Evolutionary conservation across 352 stramenopile genomes (phyloP), one percentile per base, ranked within the genome.

Genomic region (Phytopythium ostracodes): DNA sequence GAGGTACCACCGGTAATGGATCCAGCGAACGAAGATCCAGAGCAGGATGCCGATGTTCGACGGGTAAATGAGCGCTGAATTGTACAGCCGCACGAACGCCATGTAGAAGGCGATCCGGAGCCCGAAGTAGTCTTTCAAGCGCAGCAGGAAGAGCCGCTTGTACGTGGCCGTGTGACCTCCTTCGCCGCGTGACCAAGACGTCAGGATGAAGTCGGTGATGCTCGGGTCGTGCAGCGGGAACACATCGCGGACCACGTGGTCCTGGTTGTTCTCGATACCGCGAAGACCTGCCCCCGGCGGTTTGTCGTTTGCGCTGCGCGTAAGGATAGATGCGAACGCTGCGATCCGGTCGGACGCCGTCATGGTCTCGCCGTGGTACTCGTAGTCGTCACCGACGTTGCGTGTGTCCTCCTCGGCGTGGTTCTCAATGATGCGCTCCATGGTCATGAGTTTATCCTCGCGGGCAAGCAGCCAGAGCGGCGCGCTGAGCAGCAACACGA

Each of bases 101-200:
- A 67, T 77, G 65, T 80, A 82, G 67, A 88, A 88, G 14, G 78
- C 78, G 47, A 88, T 70, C 44, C 73, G 78, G 27, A 88, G 55
- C 1, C 78, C 78, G 65, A 85, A 88, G 63, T 88, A 84, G 56
- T 88, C 76, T 54, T 88, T 88, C 61, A 82, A 66, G 17, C 78
- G 76, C 53, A 86, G 57, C 10, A 88, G 47, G 50, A 86, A 82
- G 10, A 88, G 67, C 2, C 75, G 75, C 35, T 76, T 77, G 25
- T 60, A 60, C 15, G 55, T 51, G 24, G 55, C 55, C n/a, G 55
- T 29, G 38, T 60, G 55, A 0, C 22, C 35, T 68, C 77, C 22
- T 62, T 65, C 49, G 70, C 66, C 58, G 68, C 71, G 56, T 18
- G 58, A 42, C 77, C 75, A 87, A 17, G 55, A 51, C 27, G 77